phyloP scores from a whole-genome alignment of 2,329 filamentous ascomycete genomes.

The Cercospora beticola region DNA sequence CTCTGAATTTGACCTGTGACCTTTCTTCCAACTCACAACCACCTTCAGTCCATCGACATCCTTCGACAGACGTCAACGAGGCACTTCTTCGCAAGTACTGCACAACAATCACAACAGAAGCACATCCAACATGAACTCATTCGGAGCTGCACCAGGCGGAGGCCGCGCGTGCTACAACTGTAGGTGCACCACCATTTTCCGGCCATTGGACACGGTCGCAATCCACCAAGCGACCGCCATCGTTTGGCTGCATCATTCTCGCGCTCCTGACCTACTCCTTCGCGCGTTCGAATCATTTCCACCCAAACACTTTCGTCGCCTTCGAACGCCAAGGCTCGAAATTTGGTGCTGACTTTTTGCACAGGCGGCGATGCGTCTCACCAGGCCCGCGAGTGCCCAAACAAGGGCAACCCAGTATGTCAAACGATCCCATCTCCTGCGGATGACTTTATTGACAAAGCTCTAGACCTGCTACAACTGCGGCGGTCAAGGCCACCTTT shows the following conservation, averaged over 20 bases:
- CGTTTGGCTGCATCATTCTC: not conserved
- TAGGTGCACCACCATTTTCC: constrained; percentile 40
- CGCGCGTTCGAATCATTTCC: not conserved
- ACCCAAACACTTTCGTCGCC: not conserved
- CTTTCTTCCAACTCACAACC: constrained; percentile 2
- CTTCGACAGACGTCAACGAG: constrained; percentile 11
- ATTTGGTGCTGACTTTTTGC: constrained; percentile 22
- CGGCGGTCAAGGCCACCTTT: constrained; percentile 51
- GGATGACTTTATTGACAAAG: constrained; percentile 39
- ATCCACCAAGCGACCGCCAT: not conserved
- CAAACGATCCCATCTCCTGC: not conserved
- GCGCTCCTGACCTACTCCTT: not conserved
- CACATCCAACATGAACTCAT: constrained; percentile 48
- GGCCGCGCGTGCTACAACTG: constrained; percentile 61
- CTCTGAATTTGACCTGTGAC: constrained; percentile 7
- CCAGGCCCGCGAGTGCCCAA: constrained; percentile 53
- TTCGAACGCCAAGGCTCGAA: constrained; percentile 14
- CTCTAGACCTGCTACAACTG: constrained; percentile 47
- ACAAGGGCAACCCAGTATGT: constrained; percentile 44
- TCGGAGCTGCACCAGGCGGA: constrained; percentile 39
- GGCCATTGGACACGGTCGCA: not conserved
- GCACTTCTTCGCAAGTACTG: not conserved
- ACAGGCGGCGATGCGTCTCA: constrained; percentile 52
- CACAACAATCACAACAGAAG: constrained; percentile 14
- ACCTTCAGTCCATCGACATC: not conserved